Percentiles rank a stretch among this genome's conserved stretches.
These are phyloP conservation scores for Solanum rostratum DNA, from an alignment of 257 asterid genomes.

Conservation along the genomic window DNA sequence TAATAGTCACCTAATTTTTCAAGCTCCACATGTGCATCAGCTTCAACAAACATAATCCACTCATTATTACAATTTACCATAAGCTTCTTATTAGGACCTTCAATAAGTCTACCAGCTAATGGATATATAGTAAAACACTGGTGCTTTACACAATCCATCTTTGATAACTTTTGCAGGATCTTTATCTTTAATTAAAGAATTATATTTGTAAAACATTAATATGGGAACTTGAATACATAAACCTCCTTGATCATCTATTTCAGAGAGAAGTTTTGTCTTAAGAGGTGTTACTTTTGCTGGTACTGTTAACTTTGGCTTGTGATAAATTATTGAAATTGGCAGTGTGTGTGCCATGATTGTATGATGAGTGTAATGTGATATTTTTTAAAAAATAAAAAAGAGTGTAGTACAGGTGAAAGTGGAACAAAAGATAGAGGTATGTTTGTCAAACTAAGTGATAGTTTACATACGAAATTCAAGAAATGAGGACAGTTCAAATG, in stretches of 20 bases:
- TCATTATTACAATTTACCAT: constrained; percentile 5
- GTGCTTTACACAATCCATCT: background rate
- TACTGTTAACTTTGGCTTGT: background rate
- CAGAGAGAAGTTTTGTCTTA: background rate
- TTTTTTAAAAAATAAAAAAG: no score
- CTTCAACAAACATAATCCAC: constrained; percentile 10
- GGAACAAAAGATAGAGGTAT: no score
- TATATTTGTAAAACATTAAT: background rate
- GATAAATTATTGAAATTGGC: background rate
- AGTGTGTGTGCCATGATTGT: no score
- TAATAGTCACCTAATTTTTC: background rate
- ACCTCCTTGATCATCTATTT: background rate
- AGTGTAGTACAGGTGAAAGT: no score
- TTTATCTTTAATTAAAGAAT: background rate
- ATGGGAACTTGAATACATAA: background rate
- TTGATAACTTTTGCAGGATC: background rate
- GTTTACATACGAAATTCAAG: no score
- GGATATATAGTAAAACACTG: background rate
- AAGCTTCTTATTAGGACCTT: background rate
- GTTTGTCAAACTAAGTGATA: no score
- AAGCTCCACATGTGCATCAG: background rate
- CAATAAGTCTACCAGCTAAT: constrained; percentile 8
- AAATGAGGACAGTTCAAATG: no score
- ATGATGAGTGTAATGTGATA: no score
- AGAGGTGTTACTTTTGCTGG: background rate